phyloP scores from a whole-genome alignment of 768 basidiomycete genomes.

The Boletus barrowsii region DNA sequence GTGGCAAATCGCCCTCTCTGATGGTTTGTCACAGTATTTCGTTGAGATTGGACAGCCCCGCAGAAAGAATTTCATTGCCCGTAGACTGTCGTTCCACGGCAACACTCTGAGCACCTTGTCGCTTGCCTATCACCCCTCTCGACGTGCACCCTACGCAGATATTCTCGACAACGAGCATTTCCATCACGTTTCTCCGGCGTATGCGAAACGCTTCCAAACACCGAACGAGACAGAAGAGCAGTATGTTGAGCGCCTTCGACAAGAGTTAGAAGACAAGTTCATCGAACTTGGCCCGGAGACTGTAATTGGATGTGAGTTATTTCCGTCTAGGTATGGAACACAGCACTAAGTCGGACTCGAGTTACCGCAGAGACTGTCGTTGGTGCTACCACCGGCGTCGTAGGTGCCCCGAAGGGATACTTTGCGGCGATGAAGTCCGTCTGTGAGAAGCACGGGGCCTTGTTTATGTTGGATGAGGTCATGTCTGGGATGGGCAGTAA shows the following conservation, averaged over 20 bases:
- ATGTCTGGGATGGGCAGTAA: constrained; percentile 91
- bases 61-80: constrained; percentile 76
- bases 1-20: not conserved
- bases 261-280: constrained; percentile 86
- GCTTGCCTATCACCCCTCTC: constrained; percentile 60
- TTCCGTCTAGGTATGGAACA: not conserved
- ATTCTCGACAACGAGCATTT: constrained; percentile 65
- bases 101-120: constrained; percentile 74
- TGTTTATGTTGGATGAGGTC: constrained; percentile 89
- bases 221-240: constrained; percentile 70
- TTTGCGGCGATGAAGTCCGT: constrained; percentile 83
- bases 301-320: constrained; percentile 70
- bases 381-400: constrained; percentile 77
- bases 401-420: constrained; percentile 79
- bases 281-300: constrained; percentile 77
- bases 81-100: constrained; percentile 80
- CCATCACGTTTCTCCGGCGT: constrained; percentile 87
- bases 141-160: constrained; percentile 65
- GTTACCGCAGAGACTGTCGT: constrained; percentile 86
- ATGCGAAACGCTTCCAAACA: constrained; percentile 73
- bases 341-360: constrained; percentile 25
- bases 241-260: constrained; percentile 72
- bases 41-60: constrained; percentile 65
- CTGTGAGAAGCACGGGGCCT: constrained; percentile 64
- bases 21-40: constrained; percentile 51